Evolutionary conservation across 2,329 filamentous ascomycete genomes (phyloP), one percentile per base, ranked within the genome.

Genomic region (Sporothrix brunneoviolacea): DNA sequence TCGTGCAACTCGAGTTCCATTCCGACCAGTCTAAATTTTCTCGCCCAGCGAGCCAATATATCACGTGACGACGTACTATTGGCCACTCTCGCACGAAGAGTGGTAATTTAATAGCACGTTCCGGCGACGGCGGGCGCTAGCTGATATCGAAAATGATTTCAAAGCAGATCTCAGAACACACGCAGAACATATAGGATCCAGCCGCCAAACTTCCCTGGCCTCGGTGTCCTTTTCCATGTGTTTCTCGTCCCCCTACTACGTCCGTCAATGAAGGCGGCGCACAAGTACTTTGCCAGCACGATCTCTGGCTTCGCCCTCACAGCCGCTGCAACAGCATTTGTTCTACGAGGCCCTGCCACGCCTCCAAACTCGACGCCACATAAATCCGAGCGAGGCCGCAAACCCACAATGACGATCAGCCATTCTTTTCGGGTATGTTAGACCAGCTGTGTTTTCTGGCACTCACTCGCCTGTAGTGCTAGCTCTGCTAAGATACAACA

Each of bases 341-440:
- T 40, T 27, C n/a, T 48, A 35, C 22, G 39, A 30, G 18, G 27
- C 13, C 36, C 44, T 22, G 35, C 44, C 8, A 22, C 18, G 15
- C 37, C 38, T 8, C 27, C 24, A 16, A 39, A 44, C 35, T 12
- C 48, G 18, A 39, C 19, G 8, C 27, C 27, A 4, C 16, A 36
- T 18, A 40, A 21, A 18, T 28, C 30, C 12, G 32, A 33, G 13
- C 51, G 10, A 46, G 27, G 28, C 38, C 21, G 6, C 44, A 44
- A 54, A 9, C 27, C 5, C 60, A 71, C 61, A 48, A 75, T 74
- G 72, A 64, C 70, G 30, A 66, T 68, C 43, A 66, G 66, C 37
- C 67, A 71, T 58, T 68, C 70, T 48, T 76, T 75, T 52, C 70
- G 73, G 68, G 73, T 75, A 53, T 47, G 62, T 36, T 22, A 18